Conservation (phyloP, 371 early-diverging fungal genomes). For the Rhizopus stolonifer region DNA sequence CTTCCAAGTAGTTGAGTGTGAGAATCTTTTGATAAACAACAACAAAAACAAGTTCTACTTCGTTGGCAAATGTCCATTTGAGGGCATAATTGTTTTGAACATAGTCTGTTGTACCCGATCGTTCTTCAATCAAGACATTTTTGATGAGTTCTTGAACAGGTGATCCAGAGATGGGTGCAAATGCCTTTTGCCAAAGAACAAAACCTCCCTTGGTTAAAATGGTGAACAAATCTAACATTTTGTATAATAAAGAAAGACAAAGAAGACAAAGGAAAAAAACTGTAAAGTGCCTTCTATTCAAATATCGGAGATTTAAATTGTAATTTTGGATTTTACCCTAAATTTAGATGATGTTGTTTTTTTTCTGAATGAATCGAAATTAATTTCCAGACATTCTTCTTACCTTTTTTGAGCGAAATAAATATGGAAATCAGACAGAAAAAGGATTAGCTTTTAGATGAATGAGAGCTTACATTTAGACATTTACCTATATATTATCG, state of each 20-base stretch:
- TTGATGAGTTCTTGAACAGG: conserved; percentile 77
- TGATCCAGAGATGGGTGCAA: conserved; percentile 51
- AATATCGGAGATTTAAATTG: no score
- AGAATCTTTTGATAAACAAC: conserved; percentile 91
- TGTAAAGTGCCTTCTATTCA: no score
- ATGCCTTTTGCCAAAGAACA: conserved; percentile 77
- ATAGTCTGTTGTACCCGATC: conserved; percentile 59
- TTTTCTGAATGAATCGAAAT: no score
- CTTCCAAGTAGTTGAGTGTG: conserved; percentile 83
- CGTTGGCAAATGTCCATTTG: conserved; percentile 86
- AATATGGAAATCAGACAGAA: no score
- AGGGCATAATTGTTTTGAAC: conserved; percentile 67
- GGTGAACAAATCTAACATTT: conserved; percentile 81
- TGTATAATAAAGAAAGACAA: conserved; percentile 4
- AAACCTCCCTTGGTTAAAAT: conserved; percentile 82
- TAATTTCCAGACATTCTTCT: no score
- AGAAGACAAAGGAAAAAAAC: not conserved
- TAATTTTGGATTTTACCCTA: no score
- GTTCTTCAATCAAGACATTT: conserved; percentile 80
- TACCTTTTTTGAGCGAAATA: no score
- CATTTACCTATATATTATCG: no score
- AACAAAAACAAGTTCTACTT: conserved; percentile 86
- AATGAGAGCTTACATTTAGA: no score
- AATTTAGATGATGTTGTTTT: no score
- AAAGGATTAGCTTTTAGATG: no score